Base-by-base conservation (phyloP, 2,329 filamentous ascomycete genomes). In the Verticillium nonalfalfae region DNA sequence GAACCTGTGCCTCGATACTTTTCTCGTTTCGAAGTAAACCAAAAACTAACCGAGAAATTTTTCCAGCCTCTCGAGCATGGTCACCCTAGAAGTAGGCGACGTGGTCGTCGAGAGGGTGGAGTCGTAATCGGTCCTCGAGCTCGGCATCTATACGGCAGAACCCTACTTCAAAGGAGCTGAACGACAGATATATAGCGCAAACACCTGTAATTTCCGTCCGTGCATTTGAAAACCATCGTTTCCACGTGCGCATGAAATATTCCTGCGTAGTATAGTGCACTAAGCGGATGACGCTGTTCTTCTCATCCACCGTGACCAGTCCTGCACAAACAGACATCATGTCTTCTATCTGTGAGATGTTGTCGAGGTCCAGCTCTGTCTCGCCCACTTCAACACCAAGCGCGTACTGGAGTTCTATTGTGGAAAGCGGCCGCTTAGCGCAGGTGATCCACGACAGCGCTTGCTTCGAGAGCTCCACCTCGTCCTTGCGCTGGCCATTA, bases 191-290 rank as follows among this genome's bases (percentile, higher is more conserved):
- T 0, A 67, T 67, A 52, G 68, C 36, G 57, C 72, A 74, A 9
- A 26, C 62, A 7, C 39, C 59, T 3, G 68, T 61, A 18, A 79
- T 71, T 7, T 71, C 45, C 0, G 9, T 18, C 9, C 76, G 61
- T 0, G 69, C 70, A 38, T 68, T 35, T 2, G 68, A 68, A 62
- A 78, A 74, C 68, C 72, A 75, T 11, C 56, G 21, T 0, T 7
- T 56, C 36, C 60, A 57, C 1, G 64, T 73, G 15, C 61, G 57
- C 21, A 75, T 68, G 56, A 81, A 74, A 64, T 78, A 82, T 45
- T 80, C 73, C 57, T 79, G 74, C 3, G 77, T 70, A 0, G 79
- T 81, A 58, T 78, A 77, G 64, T 82, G 78, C 9, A 79, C 75
- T 0, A 81, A 63, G 6, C 76, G 71, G 14, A 81, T 67, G 38